A percentile compares a stretch with the other conserved stretches of the same genome.
Conservation (phyloP, 208 protist species). For the Porcisia deanei region DNA sequence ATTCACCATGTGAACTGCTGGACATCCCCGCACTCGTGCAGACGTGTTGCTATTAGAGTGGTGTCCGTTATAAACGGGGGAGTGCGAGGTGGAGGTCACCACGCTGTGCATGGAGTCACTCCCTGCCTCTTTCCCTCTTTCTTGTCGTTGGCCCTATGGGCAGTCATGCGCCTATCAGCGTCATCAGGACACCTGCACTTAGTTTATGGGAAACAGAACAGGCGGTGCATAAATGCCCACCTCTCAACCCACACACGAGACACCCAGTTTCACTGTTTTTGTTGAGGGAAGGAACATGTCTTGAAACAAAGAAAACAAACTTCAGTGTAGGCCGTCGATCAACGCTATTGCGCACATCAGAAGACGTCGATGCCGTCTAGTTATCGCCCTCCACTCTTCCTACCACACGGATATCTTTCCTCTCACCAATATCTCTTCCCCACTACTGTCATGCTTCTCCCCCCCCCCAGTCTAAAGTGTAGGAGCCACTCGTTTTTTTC, state of each 20-base stretch:
- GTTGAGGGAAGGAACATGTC: neutral
- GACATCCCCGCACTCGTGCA: neutral
- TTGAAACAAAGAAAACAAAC: no score
- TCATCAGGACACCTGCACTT: neutral
- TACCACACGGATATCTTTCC: neutral
- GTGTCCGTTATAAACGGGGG: neutral
- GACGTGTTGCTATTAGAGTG: neutral
- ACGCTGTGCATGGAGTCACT: neutral
- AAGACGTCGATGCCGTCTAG: neutral
- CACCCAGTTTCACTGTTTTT: neutral
- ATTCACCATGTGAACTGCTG: neutral
- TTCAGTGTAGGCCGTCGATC: neutral
- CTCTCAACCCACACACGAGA: neutral
- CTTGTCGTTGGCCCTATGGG: neutral
- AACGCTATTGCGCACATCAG: neutral
- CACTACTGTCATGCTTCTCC: neutral
- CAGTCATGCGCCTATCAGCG: neutral
- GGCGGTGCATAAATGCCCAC: neutral
- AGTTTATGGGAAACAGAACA: neutral
- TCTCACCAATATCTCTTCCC: no score
- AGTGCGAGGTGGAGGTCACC: neutral
- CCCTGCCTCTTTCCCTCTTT: neutral
- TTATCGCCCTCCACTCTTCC: neutral
- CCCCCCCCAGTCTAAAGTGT: no score
- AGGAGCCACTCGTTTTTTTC: neutral